Conservation (phyloP, 345 rosid species). For the Orychophragmus violaceus region DNA sequence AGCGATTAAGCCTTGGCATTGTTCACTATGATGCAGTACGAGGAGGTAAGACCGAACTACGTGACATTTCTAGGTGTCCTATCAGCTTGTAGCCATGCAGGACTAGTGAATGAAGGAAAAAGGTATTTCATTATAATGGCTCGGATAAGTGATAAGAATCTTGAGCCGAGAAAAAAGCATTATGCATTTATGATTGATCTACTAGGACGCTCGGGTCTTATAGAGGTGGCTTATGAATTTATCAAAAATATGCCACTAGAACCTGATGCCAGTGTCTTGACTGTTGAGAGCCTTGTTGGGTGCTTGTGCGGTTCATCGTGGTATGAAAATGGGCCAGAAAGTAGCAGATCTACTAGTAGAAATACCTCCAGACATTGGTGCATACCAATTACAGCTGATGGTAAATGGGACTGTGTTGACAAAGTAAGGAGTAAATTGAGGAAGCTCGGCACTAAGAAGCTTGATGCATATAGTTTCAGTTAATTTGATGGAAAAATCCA, state of each 20-base stretch:
- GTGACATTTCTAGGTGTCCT: constrained; percentile 33
- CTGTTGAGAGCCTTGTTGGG: constrained; percentile 51
- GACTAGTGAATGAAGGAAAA: constrained; percentile 38
- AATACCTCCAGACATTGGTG: constrained; percentile 40
- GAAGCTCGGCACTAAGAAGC: constrained; percentile 42
- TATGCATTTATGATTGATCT: constrained; percentile 49
- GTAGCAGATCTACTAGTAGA: constrained; percentile 45
- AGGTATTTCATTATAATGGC: constrained; percentile 32
- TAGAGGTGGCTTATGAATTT: constrained; percentile 39
- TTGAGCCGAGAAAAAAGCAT: constrained; percentile 42
- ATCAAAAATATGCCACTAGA: constrained; percentile 40
- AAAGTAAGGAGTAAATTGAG: constrained; percentile 42
- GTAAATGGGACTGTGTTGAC: constrained; percentile 45
- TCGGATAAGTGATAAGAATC: constrained; percentile 27
- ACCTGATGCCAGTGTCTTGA: constrained; percentile 41
- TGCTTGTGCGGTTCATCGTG: constrained; percentile 42
- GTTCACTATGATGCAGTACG: constrained; percentile 32
- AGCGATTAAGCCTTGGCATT: constrained; percentile 39
- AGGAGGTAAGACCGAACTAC: constrained; percentile 36
- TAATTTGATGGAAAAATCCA: constrained; percentile 42
- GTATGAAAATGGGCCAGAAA: constrained; percentile 37
- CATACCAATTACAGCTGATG: constrained; percentile 48
- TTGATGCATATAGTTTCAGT: constrained; percentile 48
- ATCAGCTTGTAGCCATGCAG: constrained; percentile 47
- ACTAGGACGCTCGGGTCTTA: constrained; percentile 40